These are phyloP conservation scores for Coemansia sp. DNA, from an alignment of 192 early-diverging fungal genomes.

Conservation along the genomic window DNA sequence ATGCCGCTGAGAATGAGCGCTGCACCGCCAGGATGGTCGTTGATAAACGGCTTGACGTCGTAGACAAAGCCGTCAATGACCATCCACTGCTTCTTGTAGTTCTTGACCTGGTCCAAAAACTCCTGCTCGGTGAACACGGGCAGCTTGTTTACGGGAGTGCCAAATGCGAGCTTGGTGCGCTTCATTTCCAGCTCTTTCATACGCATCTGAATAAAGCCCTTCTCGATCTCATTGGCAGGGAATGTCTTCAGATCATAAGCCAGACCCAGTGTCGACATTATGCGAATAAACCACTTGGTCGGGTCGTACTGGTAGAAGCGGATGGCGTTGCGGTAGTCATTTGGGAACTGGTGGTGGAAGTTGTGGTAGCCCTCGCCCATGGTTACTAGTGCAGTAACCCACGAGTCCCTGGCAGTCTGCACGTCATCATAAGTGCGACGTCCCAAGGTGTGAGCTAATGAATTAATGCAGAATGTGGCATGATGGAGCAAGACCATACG, in stretches of 20 bases:
- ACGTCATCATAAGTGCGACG: constrained; percentile 74
- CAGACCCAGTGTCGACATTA: constrained; percentile 58
- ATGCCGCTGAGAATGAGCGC: constrained; percentile 66
- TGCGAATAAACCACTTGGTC: constrained; percentile 76
- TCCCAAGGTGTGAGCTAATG: constrained; percentile 73
- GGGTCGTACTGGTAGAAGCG: constrained; percentile 59
- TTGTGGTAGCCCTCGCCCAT: constrained; percentile 79
- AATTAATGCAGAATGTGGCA: constrained; percentile 85
- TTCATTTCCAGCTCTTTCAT: constrained; percentile 67
- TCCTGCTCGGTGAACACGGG: constrained; percentile 66
- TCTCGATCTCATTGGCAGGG: constrained; percentile 73
- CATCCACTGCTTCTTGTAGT: constrained; percentile 67
- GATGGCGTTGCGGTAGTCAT: constrained; percentile 80
- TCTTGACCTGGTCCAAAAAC: constrained; percentile 61
- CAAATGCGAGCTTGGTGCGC: constrained; percentile 67
- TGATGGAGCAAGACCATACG: constrained; percentile 79
- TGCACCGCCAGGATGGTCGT: constrained; percentile 84
- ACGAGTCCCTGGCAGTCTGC: constrained; percentile 74
- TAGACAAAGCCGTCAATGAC: constrained; percentile 80
- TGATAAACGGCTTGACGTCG: constrained; percentile 73
- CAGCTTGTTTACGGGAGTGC: constrained; percentile 63
- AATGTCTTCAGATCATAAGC: constrained; percentile 70
- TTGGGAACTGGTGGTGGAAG: constrained; percentile 79
- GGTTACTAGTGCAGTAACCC: constrained; percentile 70
- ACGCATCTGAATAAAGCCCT: constrained; percentile 74